A percentile compares a stretch with the other conserved stretches of the same genome.
Conservation (phyloP, 768 basidiomycete species). For the Naematelia aurantialba region DNA sequence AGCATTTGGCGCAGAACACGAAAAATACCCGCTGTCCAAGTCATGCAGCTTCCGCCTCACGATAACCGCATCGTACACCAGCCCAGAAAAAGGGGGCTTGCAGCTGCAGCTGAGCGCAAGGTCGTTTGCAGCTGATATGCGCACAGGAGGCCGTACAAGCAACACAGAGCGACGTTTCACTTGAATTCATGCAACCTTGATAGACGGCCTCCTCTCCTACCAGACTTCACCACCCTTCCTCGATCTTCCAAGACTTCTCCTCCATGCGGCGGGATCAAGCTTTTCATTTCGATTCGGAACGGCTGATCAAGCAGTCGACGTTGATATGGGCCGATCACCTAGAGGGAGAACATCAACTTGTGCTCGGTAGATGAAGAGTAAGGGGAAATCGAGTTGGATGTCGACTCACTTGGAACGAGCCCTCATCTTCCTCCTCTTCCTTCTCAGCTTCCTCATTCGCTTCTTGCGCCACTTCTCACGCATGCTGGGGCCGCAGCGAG, state of each 20-base stretch:
- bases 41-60: no score
- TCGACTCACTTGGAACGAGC: conserved; percentile 22
- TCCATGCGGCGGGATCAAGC: neutral
- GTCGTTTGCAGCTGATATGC: no score
- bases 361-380: neutral
- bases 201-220: neutral
- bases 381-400: neutral
- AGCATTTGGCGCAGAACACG: no score
- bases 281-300: neutral
- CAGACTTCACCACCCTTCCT: neutral
- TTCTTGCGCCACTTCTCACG: conserved; percentile 35
- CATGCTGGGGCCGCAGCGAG: conserved; percentile 19
- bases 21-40: no score
- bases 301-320: no score
- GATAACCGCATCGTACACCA: no score
- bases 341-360: no score
- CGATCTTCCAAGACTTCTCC: neutral
- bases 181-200: neutral
- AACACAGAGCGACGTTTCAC: neutral
- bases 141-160: no score
- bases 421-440: conserved; percentile 33
- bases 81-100: no score
- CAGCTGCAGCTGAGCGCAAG: no score
- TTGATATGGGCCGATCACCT: neutral
- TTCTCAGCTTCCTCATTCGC: conserved; percentile 25